Conservation (phyloP, 1,139 yeast genomes). For the Magnusiomyces suaveolens region DNA sequence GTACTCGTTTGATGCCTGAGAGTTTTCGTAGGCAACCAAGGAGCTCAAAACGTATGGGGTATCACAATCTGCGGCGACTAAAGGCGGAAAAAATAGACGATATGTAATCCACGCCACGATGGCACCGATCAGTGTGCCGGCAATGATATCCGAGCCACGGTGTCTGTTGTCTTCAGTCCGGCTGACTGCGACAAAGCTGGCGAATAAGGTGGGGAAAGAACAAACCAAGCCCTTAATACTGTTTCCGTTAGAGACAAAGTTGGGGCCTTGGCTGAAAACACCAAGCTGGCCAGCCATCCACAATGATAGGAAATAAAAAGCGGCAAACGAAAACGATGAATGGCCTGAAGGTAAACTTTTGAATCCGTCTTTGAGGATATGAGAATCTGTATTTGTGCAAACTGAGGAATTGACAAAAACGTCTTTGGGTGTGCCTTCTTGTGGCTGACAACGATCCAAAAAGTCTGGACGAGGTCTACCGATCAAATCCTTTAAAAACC, state of each 20-base stretch:
- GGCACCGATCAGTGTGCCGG: constrained; percentile 49
- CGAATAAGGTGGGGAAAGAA: constrained; percentile 10
- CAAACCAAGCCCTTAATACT: constrained; percentile 1
- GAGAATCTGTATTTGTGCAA: constrained; percentile 37
- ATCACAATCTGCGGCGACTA: constrained; percentile 6
- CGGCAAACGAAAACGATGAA: constrained; percentile 58
- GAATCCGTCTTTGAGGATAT: constrained; percentile 48
- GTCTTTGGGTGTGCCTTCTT: constrained; percentile 30
- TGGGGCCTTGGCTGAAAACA: constrained; percentile 23
- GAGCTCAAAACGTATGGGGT: constrained; percentile 4
- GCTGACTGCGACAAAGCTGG: constrained; percentile 11
- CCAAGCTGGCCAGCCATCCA: constrained; percentile 55
- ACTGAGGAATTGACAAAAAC: constrained; percentile 44
- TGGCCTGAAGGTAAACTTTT: constrained; percentile 81
- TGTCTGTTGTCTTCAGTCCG: constrained; percentile 59
- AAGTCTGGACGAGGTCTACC: constrained; percentile 82
- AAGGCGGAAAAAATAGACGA: constrained; percentile 14
- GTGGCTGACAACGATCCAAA: constrained; percentile 56
- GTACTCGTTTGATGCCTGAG: background rate
- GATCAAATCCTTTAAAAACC: constrained; percentile 57
- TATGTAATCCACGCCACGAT: constrained; percentile 42
- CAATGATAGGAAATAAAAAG: constrained; percentile 48
- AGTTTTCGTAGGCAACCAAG: background rate
- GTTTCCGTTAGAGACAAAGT: background rate
- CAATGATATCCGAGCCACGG: constrained; percentile 56